phyloP scores from a whole-genome alignment of 805 yeast genomes.

The Kazachstania taianensis region DNA sequence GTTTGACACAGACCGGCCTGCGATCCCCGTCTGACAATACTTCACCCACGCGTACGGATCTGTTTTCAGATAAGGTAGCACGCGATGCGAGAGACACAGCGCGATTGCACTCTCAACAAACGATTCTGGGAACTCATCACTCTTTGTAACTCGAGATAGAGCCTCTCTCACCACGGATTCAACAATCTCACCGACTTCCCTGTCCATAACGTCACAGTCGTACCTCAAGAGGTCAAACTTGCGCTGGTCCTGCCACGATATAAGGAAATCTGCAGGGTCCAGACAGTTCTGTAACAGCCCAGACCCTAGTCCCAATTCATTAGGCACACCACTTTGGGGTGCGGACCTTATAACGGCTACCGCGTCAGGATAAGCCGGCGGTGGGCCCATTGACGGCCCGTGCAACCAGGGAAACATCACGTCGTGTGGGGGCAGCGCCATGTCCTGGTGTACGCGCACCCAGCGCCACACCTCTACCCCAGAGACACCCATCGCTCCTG shows the following conservation, averaged over 20 bases:
- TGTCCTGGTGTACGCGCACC: constrained; percentile 4
- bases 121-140: background rate
- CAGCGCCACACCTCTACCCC: background rate
- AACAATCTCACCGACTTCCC: constrained; percentile 1
- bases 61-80: constrained; percentile 35
- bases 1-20: background rate
- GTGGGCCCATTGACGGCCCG: constrained; percentile 52
- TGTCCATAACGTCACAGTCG: background rate
- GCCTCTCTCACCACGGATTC: background rate
- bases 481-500: background rate
- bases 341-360: constrained; percentile 26
- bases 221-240: constrained; percentile 17
- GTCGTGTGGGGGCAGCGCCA: constrained; percentile 48
- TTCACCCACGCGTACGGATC: constrained; percentile 24
- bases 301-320: constrained; percentile 22
- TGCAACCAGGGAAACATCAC: constrained; percentile 86
- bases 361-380: constrained; percentile 41
- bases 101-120: constrained; percentile 13
- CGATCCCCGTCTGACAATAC: constrained; percentile 9
- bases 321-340: constrained; percentile 9
- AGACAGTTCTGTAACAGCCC: constrained; percentile 48
- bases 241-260: constrained; percentile 36
- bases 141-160: too few relatives aligned
- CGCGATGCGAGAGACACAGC: constrained; percentile 20
- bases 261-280: constrained; percentile 42